These are phyloP conservation scores for Pichia pseudocactophila DNA, from an alignment of 805 yeast species.

Conservation along the genomic window DNA sequence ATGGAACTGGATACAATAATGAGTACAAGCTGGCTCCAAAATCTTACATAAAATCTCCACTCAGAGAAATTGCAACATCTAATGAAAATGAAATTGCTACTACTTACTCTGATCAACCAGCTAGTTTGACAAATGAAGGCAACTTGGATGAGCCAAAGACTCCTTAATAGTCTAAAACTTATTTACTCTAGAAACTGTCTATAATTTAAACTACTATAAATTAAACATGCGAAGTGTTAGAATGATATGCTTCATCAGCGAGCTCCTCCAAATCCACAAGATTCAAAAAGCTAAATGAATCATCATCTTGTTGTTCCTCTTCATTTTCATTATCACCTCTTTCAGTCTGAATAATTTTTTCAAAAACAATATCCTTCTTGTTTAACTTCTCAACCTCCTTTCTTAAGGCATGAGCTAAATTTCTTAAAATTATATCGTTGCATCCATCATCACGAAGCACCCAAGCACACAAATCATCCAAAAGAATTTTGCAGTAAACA, in stretches of 20 bases:
- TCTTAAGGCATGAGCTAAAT: constrained; percentile 57
- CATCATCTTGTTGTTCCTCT: constrained; percentile 27
- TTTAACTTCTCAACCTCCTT: constrained; percentile 31
- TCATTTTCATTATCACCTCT: constrained; percentile 21
- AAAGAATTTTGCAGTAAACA: constrained; percentile 67
- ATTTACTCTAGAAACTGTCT: too few species aligned
- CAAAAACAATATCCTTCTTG: constrained; percentile 46
- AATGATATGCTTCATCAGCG: constrained; percentile 40
- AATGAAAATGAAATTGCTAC: not conserved
- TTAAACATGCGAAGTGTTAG: not conserved
- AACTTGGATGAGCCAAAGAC: constrained; percentile 4
- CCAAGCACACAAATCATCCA: constrained; percentile 78
- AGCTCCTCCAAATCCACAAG: constrained; percentile 49
- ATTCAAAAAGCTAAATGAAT: constrained; percentile 34
- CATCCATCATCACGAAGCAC: constrained; percentile 46
- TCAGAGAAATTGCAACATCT: constrained; percentile 1
- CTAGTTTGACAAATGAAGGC: not conserved
- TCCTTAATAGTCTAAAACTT: too few species aligned
- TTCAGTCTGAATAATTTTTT: constrained; percentile 34
- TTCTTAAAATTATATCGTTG: constrained; percentile 48
- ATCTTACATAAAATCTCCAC: constrained; percentile 1
- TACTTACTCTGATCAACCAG: too few species aligned
- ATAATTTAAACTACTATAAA: too few species aligned
- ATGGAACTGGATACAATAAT: not conserved
- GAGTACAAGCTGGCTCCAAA: not conserved